Evolutionary conservation across 2,329 filamentous ascomycete genomes (phyloP).

Genomic region (Fusarium sublunatum): DNA sequence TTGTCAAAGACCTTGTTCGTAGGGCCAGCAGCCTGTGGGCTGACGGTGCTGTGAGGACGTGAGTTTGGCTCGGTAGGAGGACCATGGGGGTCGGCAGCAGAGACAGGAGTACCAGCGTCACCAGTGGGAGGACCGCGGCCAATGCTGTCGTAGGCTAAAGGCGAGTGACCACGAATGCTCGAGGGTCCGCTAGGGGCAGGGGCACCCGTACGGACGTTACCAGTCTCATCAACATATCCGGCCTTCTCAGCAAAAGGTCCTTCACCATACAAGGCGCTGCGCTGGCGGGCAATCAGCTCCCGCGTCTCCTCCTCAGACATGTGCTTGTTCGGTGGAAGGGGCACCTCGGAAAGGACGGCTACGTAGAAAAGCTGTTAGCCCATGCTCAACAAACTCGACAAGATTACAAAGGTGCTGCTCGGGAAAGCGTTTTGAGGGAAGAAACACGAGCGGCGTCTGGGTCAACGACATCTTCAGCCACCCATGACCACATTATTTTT

Average conservation of each 20-base stretch:
- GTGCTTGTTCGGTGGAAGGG: slow-evolving; percentile 69
- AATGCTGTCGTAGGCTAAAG: slow-evolving; percentile 77
- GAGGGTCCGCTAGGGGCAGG: slow-evolving; percentile 73
- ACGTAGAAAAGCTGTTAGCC: slow-evolving; percentile 56
- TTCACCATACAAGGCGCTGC: slow-evolving; percentile 91
- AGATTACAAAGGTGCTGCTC: slow-evolving; percentile 44
- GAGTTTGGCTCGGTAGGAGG: slow-evolving; percentile 64
- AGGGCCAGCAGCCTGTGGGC: slow-evolving; percentile 73
- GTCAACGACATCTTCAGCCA: slow-evolving; percentile 40
- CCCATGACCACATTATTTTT: slow-evolving; percentile 47
- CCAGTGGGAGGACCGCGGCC: slow-evolving; percentile 54
- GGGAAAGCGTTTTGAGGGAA: slow-evolving; percentile 39
- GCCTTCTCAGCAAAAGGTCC: slow-evolving; percentile 74
- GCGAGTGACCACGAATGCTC: slow-evolving; percentile 80
- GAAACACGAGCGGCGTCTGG: slow-evolving; percentile 42
- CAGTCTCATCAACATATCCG: slow-evolving; percentile 75
- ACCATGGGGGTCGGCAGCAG: slow-evolving; percentile 59
- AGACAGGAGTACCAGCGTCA: slow-evolving; percentile 55
- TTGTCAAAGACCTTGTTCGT: slow-evolving; percentile 71
- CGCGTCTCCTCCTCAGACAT: slow-evolving; percentile 97
- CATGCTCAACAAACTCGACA: slow-evolving; percentile 48
- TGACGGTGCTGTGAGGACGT: slow-evolving; percentile 85
- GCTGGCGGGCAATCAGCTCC: slow-evolving; percentile 94
- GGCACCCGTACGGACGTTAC: slow-evolving; percentile 70
- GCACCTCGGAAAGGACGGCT: slow-evolving; percentile 64